These are phyloP conservation scores for Myxozyma geophila DNA, from an alignment of 805 yeast genomes.

Conservation along the genomic window DNA sequence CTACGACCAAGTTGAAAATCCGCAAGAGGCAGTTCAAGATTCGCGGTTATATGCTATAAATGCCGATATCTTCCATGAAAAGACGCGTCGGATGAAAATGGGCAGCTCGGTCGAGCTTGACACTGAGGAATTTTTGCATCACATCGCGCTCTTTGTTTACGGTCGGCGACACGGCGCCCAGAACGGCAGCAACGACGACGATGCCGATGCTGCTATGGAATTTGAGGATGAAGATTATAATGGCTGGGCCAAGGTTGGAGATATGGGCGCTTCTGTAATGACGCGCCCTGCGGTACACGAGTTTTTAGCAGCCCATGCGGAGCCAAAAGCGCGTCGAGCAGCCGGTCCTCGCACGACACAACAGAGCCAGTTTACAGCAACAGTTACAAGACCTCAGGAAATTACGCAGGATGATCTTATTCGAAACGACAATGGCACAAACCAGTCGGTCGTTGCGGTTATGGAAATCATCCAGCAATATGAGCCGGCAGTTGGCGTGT, in stretches of 20 bases:
- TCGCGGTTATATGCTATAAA: slow-evolving; percentile 28
- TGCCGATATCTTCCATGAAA: slow-evolving; percentile 24
- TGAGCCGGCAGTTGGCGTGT: slow-evolving; percentile 56
- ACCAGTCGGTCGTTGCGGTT: slow-evolving; percentile 24
- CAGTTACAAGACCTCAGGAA: slow-evolving; percentile 14
- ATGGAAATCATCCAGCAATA: slow-evolving; percentile 10
- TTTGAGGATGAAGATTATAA: slow-evolving; percentile 17
- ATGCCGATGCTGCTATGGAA: slow-evolving; percentile 14
- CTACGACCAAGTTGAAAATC: slow-evolving; percentile 25
- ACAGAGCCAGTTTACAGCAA: slow-evolving; percentile 11
- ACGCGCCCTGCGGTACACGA: slow-evolving; percentile 24
- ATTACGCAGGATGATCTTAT: slow-evolving; percentile 14
- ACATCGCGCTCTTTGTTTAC: slow-evolving; percentile 14
- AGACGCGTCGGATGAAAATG: slow-evolving; percentile 27
- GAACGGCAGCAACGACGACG: slow-evolving; percentile 10
- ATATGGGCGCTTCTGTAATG: slow-evolving; percentile 16
- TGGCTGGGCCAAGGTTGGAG: slow-evolving; percentile 29
- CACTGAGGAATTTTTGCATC: slow-evolving; percentile 27
- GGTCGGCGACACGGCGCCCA: slow-evolving; percentile 14
- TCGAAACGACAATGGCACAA: slow-evolving; percentile 24
- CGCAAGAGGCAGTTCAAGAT: slow-evolving; percentile 35
- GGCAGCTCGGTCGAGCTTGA: slow-evolving; percentile 31
- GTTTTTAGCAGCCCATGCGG: slow-evolving; percentile 19
- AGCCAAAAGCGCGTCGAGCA: slow-evolving; percentile 18
- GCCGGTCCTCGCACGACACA: slow-evolving; percentile 8